phyloP scores from a whole-genome alignment of 768 basidiomycete species.

The Suillus lakei region DNA sequence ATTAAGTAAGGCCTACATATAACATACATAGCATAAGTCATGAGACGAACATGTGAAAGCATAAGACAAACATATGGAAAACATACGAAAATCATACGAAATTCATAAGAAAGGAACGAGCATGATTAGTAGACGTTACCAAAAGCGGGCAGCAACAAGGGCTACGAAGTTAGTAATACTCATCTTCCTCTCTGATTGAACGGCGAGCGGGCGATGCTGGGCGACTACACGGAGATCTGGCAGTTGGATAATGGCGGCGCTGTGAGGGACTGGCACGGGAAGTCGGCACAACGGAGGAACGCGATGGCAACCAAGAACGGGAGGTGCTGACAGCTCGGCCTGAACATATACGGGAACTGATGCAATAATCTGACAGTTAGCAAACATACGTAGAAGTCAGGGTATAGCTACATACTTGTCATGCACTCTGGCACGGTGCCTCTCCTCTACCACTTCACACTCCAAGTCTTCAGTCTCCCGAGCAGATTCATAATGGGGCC shows the following conservation, averaged over 20 bases:
- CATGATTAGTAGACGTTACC: too few species aligned
- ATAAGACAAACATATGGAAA: too few species aligned
- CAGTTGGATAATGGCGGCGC: not conserved
- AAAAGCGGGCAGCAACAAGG: not conserved
- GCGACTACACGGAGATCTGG: not conserved
- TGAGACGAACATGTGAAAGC: too few species aligned
- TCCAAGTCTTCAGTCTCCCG: not conserved
- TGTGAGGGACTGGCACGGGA: not conserved
- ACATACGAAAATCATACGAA: too few species aligned
- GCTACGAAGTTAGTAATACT: not conserved
- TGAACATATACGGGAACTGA: not conserved
- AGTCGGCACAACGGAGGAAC: not conserved
- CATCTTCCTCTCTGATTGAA: not conserved
- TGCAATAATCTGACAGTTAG: not conserved
- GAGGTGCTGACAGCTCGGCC: not conserved
- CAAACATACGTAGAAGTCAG: not conserved
- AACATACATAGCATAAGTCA: too few species aligned
- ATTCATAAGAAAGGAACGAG: too few species aligned
- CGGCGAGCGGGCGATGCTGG: not conserved
- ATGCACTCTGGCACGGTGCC: not conserved
- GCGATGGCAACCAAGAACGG: not conserved
- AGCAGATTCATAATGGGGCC: constrained; percentile 1
- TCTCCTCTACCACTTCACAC: not conserved
- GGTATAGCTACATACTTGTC: not conserved
- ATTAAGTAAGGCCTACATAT: too few species aligned